Evolutionary conservation across 495 filamentous ascomycete species (phyloP).

Genomic region (Glonium stellatum): DNA sequence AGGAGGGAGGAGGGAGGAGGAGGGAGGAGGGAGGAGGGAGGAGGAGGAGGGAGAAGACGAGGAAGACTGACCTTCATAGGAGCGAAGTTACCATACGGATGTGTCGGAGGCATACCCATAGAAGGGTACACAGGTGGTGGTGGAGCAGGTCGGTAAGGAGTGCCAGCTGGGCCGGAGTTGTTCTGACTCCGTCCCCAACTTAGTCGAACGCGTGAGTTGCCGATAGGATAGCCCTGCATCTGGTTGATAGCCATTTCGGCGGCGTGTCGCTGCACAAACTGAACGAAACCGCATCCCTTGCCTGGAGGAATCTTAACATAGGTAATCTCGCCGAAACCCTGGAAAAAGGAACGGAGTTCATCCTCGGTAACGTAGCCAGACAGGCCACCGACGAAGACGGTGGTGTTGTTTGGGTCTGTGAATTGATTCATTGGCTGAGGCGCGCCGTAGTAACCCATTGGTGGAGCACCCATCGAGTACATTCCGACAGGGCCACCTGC

Average conservation of each 20-base stretch:
- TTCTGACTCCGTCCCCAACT: slow-evolving; percentile 98
- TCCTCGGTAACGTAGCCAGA: slow-evolving; percentile 99
- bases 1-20: too few species aligned
- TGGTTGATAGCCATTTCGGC: slow-evolving; percentile 99
- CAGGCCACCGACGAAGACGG: slow-evolving; percentile 95
- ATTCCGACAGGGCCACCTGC: slow-evolving; percentile 41
- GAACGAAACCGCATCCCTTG: slow-evolving; percentile 98
- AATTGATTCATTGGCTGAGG: slow-evolving; percentile 99
- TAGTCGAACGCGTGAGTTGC: slow-evolving; percentile 94
- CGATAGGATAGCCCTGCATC: slow-evolving; percentile 99
- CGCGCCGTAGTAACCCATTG: slow-evolving; percentile 70
- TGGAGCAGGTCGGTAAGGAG: slow-evolving; percentile 91
- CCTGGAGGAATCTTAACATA: slow-evolving; percentile 99
- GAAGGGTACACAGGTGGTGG: slow-evolving; percentile 84
- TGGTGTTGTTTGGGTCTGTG: slow-evolving; percentile 99
- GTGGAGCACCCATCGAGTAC: slow-evolving; percentile 68
- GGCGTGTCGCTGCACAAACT: slow-evolving; percentile 98
- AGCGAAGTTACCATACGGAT: slow-evolving; percentile 58
- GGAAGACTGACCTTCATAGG: slow-evolving; percentile 25
- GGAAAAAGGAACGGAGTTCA: slow-evolving; percentile 98
- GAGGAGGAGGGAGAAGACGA: too few species aligned
- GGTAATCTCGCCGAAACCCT: slow-evolving; percentile 98
- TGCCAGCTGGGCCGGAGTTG: slow-evolving; percentile 95
- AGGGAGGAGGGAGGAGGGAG: too few species aligned
- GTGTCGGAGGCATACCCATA: slow-evolving; percentile 55